A percentile compares a stretch with the other conserved stretches of the same genome.
phyloP scores from a whole-genome alignment of 371 early-diverging fungal genomes.

The Actinomucor elegans region DNA sequence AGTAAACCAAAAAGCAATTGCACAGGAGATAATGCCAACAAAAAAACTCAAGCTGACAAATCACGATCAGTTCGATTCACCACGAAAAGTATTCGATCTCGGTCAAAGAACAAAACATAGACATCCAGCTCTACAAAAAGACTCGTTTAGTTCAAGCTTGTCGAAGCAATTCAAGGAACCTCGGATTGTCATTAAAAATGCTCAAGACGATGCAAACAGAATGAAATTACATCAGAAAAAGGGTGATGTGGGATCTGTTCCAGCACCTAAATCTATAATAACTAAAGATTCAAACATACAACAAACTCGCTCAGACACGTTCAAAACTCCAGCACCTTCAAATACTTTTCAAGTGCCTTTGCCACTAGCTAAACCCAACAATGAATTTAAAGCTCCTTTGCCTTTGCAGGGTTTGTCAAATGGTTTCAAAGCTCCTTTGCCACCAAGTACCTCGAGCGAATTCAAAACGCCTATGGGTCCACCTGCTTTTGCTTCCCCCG shows the following conservation, averaged over 20 bases:
- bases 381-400: neutral
- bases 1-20: neutral
- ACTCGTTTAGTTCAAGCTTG: too few relatives aligned
- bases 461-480: constrained; percentile 5
- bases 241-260: too few relatives aligned
- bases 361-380: too few relatives aligned
- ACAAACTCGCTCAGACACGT: too few relatives aligned
- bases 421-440: neutral
- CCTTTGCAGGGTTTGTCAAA: neutral
- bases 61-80: neutral
- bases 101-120: neutral
- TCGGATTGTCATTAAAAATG: too few relatives aligned
- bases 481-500: neutral
- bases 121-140: too few relatives aligned
- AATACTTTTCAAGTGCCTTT: neutral
- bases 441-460: neutral
- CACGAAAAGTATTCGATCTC: neutral
- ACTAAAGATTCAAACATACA: too few relatives aligned
- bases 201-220: too few relatives aligned
- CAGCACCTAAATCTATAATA: too few relatives aligned
- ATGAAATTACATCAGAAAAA: too few relatives aligned
- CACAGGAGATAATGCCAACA: neutral
- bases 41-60: neutral
- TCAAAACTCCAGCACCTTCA: neutral
- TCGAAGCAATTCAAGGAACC: too few relatives aligned